These are phyloP conservation scores for Pseudogymnoascus sp. DNA, from an alignment of 2,329 filamentous ascomycete genomes.

Conservation along the genomic window DNA sequence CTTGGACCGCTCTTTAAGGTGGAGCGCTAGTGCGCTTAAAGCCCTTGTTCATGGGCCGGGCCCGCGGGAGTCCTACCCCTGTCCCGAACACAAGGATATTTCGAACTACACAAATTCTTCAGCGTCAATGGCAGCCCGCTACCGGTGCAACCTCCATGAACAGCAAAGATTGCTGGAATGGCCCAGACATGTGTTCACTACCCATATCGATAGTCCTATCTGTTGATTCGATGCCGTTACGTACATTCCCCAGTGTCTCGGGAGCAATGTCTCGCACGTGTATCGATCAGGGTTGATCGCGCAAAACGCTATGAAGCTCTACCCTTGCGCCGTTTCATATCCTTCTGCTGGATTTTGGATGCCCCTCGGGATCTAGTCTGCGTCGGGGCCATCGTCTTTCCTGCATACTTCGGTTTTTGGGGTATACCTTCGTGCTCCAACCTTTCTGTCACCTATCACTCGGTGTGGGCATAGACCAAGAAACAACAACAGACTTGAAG, in stretches of 20 bases:
- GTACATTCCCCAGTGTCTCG: slow-evolving; percentile 6
- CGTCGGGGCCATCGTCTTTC: neutral
- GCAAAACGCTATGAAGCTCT: slow-evolving; percentile 9
- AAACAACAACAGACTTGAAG: neutral
- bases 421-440: neutral
- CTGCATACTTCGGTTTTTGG: neutral
- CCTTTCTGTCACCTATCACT: neutral
- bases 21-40: neutral
- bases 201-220: neutral
- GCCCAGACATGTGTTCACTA: neutral
- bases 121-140: slow-evolving; percentile 31
- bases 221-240: slow-evolving; percentile 6
- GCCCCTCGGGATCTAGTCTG: neutral
- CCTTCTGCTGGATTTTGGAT: neutral
- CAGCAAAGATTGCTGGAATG: neutral
- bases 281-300: slow-evolving; percentile 13
- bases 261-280: slow-evolving; percentile 15
- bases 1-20: neutral
- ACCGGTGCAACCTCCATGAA: slow-evolving; percentile 26
- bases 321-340: neutral
- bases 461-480: neutral
- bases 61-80: neutral
- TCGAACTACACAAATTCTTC: slow-evolving; percentile 22
- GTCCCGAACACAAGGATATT: neutral
- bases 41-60: neutral